Percentiles rank a stretch among this genome's conserved stretches.
These are phyloP conservation scores for Toxicodendron radicans DNA, from an alignment of 345 rosid genomes.

Conservation along the genomic window DNA sequence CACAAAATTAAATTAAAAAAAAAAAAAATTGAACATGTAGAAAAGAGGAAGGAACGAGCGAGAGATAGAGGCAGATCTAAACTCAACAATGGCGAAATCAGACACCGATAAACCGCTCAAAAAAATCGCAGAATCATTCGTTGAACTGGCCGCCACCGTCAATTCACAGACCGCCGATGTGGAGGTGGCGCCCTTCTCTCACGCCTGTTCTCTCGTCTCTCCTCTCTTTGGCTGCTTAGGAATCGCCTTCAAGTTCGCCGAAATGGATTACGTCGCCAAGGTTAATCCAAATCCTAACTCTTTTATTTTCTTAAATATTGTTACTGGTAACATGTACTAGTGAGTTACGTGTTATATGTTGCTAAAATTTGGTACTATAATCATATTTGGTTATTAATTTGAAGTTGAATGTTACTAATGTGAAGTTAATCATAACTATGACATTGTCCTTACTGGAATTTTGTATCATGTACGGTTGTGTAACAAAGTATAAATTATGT, in stretches of 20 bases:
- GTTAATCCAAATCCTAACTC: slow-evolving; percentile 24
- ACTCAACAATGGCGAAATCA: slow-evolving; percentile 39
- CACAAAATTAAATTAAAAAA: too few relatives aligned
- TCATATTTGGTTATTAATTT: too few relatives aligned
- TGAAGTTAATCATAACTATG: too few relatives aligned
- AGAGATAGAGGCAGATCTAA: background rate
- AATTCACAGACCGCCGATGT: slow-evolving; percentile 46
- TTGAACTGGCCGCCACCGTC: slow-evolving; percentile 49
- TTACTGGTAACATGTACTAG: too few relatives aligned
- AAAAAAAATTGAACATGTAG: background rate
- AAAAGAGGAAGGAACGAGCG: slow-evolving; percentile 8
- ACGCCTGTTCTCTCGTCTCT: slow-evolving; percentile 84
- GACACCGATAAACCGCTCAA: slow-evolving; percentile 50
- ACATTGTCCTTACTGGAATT: too few relatives aligned
- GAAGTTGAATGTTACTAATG: too few relatives aligned
- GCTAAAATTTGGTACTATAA: too few relatives aligned
- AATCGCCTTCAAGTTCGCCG: slow-evolving; percentile 94
- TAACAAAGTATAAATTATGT: too few relatives aligned
- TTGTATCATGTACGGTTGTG: too few relatives aligned
- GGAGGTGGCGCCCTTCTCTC: slow-evolving; percentile 71
- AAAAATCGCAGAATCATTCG: slow-evolving; percentile 66
- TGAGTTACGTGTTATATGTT: too few relatives aligned
- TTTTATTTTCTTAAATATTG: too few relatives aligned
- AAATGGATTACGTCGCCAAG: slow-evolving; percentile 96
- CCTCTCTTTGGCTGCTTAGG: slow-evolving; percentile 94